Conservation (phyloP, 805 yeast genomes). For the Lipomyces chichibuensis region DNA sequence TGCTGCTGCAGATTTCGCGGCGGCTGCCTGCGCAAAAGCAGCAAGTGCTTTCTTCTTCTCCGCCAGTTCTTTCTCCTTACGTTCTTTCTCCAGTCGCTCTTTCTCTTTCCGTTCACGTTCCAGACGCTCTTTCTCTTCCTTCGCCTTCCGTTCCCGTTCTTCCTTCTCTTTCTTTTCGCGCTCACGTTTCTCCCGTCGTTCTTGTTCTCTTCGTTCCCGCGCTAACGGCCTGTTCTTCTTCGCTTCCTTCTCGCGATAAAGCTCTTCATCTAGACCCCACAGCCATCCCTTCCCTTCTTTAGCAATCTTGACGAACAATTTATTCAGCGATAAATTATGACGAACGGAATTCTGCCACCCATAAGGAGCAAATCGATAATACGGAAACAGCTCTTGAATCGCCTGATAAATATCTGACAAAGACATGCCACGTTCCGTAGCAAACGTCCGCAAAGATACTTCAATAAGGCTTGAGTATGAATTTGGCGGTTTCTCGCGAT, state of each 20-base stretch:
- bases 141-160: slow-evolving; percentile 47
- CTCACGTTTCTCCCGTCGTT: slow-evolving; percentile 48
- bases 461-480: slow-evolving; percentile 83
- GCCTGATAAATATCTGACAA: slow-evolving; percentile 83
- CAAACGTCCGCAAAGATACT: slow-evolving; percentile 69
- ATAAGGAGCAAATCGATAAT: slow-evolving; percentile 89
- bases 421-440: slow-evolving; percentile 74
- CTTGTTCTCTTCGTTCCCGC: slow-evolving; percentile 68
- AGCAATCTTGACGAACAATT: slow-evolving; percentile 77
- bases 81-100: slow-evolving; percentile 26
- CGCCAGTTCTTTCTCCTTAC: slow-evolving; percentile 37
- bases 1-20: slow-evolving; percentile 20
- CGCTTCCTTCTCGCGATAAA: slow-evolving; percentile 78
- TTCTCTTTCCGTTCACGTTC: slow-evolving; percentile 36
- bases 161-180: slow-evolving; percentile 40
- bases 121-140: slow-evolving; percentile 40
- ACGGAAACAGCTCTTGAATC: slow-evolving; percentile 85
- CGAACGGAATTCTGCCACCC: slow-evolving; percentile 97
- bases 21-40: slow-evolving; percentile 30
- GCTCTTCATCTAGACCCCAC: slow-evolving; percentile 89
- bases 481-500: slow-evolving; percentile 77
- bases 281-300: slow-evolving; percentile 93
- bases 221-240: slow-evolving; percentile 55
- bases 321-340: slow-evolving; percentile 84
- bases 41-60: slow-evolving; percentile 30